A percentile compares a stretch with the other conserved stretches of the same genome.
These are phyloP conservation scores for Pestalotiopsis sp. DNA, from an alignment of 2,329 filamentous ascomycete species.

Conservation along the genomic window DNA sequence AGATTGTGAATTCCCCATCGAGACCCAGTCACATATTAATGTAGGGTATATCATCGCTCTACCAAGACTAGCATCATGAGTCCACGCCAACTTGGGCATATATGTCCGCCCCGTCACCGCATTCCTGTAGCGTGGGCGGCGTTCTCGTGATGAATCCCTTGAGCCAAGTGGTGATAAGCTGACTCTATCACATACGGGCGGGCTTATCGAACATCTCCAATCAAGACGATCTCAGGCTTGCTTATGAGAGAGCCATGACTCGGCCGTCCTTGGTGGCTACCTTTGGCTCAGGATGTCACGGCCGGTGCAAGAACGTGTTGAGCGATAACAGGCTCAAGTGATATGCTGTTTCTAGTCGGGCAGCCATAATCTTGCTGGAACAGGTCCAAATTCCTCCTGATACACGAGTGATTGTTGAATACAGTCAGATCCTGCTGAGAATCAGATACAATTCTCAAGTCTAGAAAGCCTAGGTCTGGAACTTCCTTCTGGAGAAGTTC, in stretches of 20 bases:
- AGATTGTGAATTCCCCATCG: neutral
- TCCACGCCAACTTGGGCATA: constrained; percentile 1
- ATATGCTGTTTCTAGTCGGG: neutral
- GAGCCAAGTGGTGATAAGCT: neutral
- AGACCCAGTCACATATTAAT: neutral
- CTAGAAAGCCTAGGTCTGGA: no score
- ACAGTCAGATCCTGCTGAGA: no score
- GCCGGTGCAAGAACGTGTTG: neutral
- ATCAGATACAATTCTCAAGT: no score
- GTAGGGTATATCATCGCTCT: neutral
- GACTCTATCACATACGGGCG: neutral
- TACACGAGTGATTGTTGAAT: neutral
- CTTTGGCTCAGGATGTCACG: neutral
- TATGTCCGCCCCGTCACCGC: neutral
- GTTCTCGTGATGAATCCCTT: neutral
- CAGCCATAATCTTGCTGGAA: neutral
- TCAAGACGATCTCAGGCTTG: no score
- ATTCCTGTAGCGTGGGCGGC: neutral
- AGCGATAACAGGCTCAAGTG: neutral
- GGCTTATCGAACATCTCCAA: neutral
- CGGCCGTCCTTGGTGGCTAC: no score
- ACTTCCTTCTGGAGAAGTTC: no score
- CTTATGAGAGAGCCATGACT: no score
- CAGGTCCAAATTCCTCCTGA: neutral
- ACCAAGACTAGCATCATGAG: neutral